Evolutionary conservation across 2,329 filamentous ascomycete species (phyloP).

Genomic region (Coniochaeta ligniaria): DNA sequence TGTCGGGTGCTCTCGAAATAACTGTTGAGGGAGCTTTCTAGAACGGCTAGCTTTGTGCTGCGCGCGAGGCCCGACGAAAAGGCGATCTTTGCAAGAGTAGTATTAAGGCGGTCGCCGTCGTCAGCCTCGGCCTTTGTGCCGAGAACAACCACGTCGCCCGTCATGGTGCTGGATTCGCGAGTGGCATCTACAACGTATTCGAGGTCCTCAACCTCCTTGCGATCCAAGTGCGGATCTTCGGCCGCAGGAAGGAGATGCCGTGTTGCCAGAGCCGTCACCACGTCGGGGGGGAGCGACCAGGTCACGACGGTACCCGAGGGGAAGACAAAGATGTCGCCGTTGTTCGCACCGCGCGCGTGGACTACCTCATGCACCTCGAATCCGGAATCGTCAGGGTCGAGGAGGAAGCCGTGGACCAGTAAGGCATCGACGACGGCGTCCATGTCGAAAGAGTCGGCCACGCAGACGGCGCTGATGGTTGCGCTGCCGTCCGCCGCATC

Average conservation of each 20-base stretch:
- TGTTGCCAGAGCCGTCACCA: conserved; percentile 63
- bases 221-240: conserved; percentile 61
- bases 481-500: conserved; percentile 24
- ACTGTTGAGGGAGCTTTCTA: conserved; percentile 72
- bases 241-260: conserved; percentile 70
- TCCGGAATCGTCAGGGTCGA: conserved; percentile 54
- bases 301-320: conserved; percentile 89
- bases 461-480: conserved; percentile 52
- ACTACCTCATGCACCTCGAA: conserved; percentile 58
- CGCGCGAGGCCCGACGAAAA: conserved; percentile 92
- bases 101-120: conserved; percentile 41
- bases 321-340: conserved; percentile 91
- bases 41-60: conserved; percentile 86
- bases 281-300: conserved; percentile 76
- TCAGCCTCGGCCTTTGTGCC: conserved; percentile 59
- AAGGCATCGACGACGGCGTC: conserved; percentile 49
- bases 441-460: conserved; percentile 60
- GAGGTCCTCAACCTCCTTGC: conserved; percentile 80
- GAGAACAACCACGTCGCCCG: conserved; percentile 81
- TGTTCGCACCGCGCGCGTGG: conserved; percentile 52
- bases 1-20: conserved; percentile 83
- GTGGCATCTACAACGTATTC: conserved; percentile 74
- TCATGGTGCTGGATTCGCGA: conserved; percentile 68
- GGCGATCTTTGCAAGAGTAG: conserved; percentile 84
- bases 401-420: conserved; percentile 49